Evolutionary conservation across 2,329 filamentous ascomycete genomes (phyloP), one percentile per base, ranked within the genome.

Genomic region (Teratosphaeria gauchensis): DNA sequence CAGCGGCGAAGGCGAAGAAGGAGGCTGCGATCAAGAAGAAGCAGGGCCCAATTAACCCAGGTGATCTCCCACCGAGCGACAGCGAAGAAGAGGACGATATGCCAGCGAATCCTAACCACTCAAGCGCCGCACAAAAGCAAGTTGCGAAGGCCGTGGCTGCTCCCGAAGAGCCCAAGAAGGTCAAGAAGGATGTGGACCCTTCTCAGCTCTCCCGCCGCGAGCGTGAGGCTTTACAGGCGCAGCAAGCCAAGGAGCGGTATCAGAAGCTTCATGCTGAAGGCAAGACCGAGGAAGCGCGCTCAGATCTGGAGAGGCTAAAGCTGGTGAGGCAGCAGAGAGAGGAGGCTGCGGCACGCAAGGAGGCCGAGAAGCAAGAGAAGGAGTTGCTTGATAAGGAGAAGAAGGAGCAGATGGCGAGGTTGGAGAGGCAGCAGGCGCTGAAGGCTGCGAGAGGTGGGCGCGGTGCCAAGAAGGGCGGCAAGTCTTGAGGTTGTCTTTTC

Each of bases 201-300:
- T 73, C 72, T 30, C 83, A 88, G 71, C 75, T 89, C 53, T 85
- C 82, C 42, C 80, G 87, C 55, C 80, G 84, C 32, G 87, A 89
- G 77, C 77, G 85, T 21, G 87, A 97, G 78, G 89, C 92, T 2
- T 70, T 94, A 35, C 88, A 96, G 76, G 92, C 92, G 1, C 86
- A 88, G 63, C 88, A 92, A 72, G 90, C 90, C 32, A 92, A 91
- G 74, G 92, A 96, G 79, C 83, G 86, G 65, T 96, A 96, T 71
- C 84, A 90, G 79, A 95, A 95, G 77, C 75, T 96, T 68, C 92
- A 96, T 70, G 89, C 91, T 59, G 88, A 91, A 71, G 92, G 92
- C 69, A 97, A 97, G 84, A 97, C 94, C 52, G 94, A 99, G 61
- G 89, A 96, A 80, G 92, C 92, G 54, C 88, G 90, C 73, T 87